A percentile compares a stretch with the other conserved stretches of the same genome.
phyloP scores from a whole-genome alignment of 2,329 filamentous ascomycete genomes.

The Colletotrichum higginsianum region DNA sequence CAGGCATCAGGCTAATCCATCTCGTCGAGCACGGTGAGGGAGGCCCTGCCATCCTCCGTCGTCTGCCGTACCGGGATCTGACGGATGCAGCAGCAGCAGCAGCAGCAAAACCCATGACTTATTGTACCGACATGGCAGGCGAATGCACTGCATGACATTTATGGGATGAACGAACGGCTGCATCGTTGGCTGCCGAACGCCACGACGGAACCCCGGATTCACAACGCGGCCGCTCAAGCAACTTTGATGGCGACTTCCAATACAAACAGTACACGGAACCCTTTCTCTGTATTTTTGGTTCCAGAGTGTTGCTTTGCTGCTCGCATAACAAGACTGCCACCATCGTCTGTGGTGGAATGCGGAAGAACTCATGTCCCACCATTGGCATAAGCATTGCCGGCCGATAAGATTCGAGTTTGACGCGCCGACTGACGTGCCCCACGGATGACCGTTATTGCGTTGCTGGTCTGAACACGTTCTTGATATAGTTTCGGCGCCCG shows the following conservation, averaged over 20 bases:
- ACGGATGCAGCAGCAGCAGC: background rate
- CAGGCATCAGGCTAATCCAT: background rate
- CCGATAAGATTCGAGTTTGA: background rate
- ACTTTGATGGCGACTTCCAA: background rate
- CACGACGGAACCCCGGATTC: too few relatives aligned
- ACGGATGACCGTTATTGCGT: background rate
- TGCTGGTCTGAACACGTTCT: background rate
- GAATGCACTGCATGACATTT: background rate
- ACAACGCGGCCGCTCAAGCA: background rate
- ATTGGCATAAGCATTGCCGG: background rate
- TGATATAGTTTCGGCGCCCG: background rate
- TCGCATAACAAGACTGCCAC: background rate
- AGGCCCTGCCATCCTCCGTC: background rate
- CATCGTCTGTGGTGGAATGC: background rate
- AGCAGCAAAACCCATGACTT: background rate
- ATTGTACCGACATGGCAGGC: background rate
- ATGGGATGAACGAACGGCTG: constrained; percentile 2
- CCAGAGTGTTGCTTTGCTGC: background rate
- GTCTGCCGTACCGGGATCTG: background rate
- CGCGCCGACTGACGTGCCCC: background rate
- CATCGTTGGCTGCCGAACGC: background rate
- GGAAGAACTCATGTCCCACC: background rate
- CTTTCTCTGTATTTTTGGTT: background rate
- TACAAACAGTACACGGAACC: background rate
- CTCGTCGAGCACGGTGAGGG: background rate